phyloP scores from a whole-genome alignment of 768 basidiomycete genomes.

The Suillus subalutaceus region DNA sequence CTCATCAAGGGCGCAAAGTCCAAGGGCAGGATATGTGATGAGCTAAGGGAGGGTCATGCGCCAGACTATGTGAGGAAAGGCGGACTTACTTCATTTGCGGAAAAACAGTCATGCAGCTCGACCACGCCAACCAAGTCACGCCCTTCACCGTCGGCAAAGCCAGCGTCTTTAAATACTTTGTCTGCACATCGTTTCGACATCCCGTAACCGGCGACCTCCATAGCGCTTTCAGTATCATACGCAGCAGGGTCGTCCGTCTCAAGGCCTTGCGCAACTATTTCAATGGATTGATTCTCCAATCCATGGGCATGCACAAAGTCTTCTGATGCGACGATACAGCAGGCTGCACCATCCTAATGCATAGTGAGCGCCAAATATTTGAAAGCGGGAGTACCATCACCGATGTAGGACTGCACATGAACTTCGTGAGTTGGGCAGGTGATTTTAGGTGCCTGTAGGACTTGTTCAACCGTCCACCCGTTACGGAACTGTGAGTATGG shows the following conservation, averaged over 20 bases:
- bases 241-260: conserved; percentile 67
- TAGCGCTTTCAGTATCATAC: conserved; percentile 69
- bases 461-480: conserved; percentile 74
- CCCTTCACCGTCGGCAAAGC: conserved; percentile 61
- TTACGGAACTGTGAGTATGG: conserved; percentile 86
- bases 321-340: conserved; percentile 78
- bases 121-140: conserved; percentile 81
- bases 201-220: conserved; percentile 80
- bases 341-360: conserved; percentile 70
- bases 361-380: neutral
- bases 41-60: conserved; percentile 46
- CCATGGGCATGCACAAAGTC: conserved; percentile 71
- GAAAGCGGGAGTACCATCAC: conserved; percentile 30
- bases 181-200: conserved; percentile 76
- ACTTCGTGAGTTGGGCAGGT: conserved; percentile 75
- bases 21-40: conserved; percentile 80
- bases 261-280: conserved; percentile 69
- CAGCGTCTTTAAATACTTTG: conserved; percentile 70
- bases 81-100: conserved; percentile 68
- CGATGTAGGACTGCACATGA: conserved; percentile 88
- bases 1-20: conserved; percentile 65
- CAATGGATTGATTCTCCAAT: conserved; percentile 86
- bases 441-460: conserved; percentile 67
- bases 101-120: conserved; percentile 87
- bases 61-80: neutral